Evolutionary conservation across 225 moss, liverwort and hornwort genomes (phyloP), one percentile per base, ranked within the genome.

Genomic region (Pseudoscleropodium purum): DNA sequence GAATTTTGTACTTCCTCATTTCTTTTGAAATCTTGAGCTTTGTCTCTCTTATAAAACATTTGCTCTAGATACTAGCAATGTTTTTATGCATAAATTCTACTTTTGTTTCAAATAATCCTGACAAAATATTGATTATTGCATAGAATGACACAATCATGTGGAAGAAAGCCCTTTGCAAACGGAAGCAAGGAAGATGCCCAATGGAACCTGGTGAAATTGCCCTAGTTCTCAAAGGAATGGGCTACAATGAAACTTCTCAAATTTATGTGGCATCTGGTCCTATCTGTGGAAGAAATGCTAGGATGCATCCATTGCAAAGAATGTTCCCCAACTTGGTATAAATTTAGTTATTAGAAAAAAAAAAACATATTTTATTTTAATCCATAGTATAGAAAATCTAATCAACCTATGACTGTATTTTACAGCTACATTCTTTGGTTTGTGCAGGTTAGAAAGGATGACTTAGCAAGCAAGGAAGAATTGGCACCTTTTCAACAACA

Each of bases 171-270:
- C 90, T 94, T 7, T 92, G 91, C 86, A 95, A 95, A 75, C 88
- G 95, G n/a, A 94, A 91, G 91, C 93, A 93, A 89, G 95, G 95
- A 67, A 93, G 87, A 73, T 95, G 95, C 60, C 94, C 94, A 13
- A 79, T 95, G 86, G 95, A 94, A 75, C 95, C 96, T 5, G 90
- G 92, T 2, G 95, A 95, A 88, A 92, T 94, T n/a, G 96, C 87
- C 37, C 51, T 96, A 18, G 83, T 94, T 54, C 92, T 96, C 52
- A 89, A 88, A 72, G 95, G 89, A 64, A 91, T 95, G 92, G 96
- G 95, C 68, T 95, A 96, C 79, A 68, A 41, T 17, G 52, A 75
- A 66, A 75, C 90, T 17, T 87, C 93, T 60, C 92, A 95, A 62
- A 92, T 96, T 15, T 96, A 95, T 37, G 92, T 96, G 39, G 96